Base-by-base conservation (phyloP, 805 yeast genomes). In the Candida rishiriensis region DNA sequence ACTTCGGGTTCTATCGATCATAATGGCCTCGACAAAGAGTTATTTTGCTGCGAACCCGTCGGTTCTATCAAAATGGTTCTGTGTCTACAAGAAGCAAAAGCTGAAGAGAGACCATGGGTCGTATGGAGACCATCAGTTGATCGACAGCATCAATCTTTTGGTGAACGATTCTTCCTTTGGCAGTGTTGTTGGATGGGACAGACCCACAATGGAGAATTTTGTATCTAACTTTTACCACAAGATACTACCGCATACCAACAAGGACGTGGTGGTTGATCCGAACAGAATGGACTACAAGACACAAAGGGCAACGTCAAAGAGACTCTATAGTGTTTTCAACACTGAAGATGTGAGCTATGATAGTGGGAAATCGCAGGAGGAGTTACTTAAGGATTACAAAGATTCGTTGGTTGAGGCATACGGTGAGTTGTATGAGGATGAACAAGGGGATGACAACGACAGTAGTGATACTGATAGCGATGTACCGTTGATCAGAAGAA, bases 141-240 rank as follows among this genome's bases (percentile, higher is more conserved):
- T 34, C 14, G 36, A 42, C n/a, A 18, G 52, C 11, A 43, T 52
- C 10, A 45, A 36, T 48, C 62, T 29, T 44, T 47, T 48, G 4
- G 42, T 37, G 39, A 57, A 47, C 35, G 59, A 55, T 2, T 57
- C 66, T 1, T 54, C 59, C 2, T 64, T 65, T 10, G 43, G 59
- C 6, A 71, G 71, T 13, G 54, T 81, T 3, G 40, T 70, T 10
- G 57, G 61, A 12, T 79, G 88, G 83, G 63, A 69, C 35, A 71
- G 72, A n/a, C 53, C 55, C 2, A 66, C 74, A 43, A 66, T 72
- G 3, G 68, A 68, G 3, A 59, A 66, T 26, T 84, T 79, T 57
- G 57, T 81, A 26, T 64, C 71, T 17, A 77, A 84, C 79, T 69
- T 76, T 41, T 63, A 69, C 40, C 67, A 10, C 59, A 58, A 33